Percentiles rank a stretch among this genome's conserved stretches.
Conservation (phyloP, 768 basidiomycete genomes). For the Amanita pseudoporphyria region DNA sequence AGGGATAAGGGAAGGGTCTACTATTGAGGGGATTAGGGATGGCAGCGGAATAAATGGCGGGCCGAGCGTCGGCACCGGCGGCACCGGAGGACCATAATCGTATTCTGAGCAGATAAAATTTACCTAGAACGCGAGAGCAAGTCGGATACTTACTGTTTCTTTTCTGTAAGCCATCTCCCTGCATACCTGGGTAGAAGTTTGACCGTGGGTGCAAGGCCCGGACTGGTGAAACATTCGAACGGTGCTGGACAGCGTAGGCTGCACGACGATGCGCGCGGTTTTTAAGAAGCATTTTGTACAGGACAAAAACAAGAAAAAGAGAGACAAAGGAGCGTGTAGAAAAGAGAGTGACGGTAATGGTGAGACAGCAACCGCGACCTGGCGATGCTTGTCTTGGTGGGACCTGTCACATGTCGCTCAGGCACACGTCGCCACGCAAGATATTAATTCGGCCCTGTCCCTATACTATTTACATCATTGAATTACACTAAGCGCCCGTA, state of each 20-base stretch:
- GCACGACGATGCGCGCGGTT: neutral
- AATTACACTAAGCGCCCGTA: neutral
- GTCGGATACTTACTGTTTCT: no score
- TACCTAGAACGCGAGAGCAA: no score
- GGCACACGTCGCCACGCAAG: neutral
- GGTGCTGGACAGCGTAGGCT: neutral
- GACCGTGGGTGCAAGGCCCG: neutral
- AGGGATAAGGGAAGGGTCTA: neutral
- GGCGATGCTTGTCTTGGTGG: neutral
- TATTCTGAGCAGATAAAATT: no score
- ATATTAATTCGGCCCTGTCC: neutral
- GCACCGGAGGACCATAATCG: neutral
- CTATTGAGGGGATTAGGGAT: neutral
- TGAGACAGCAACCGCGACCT: neutral
- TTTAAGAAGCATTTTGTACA: neutral
- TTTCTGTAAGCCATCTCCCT: no score
- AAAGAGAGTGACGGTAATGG: neutral
- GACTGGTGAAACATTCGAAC: neutral
- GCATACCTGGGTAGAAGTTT: neutral
- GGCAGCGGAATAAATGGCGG: neutral
- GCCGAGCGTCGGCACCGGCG: no score
- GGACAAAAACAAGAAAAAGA: neutral
- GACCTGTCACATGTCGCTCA: neutral
- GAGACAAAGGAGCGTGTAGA: slow-evolving; percentile 2
- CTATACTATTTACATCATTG: neutral